Conservation (phyloP, 2,329 filamentous ascomycete species). For the Cercospora sp. region DNA sequence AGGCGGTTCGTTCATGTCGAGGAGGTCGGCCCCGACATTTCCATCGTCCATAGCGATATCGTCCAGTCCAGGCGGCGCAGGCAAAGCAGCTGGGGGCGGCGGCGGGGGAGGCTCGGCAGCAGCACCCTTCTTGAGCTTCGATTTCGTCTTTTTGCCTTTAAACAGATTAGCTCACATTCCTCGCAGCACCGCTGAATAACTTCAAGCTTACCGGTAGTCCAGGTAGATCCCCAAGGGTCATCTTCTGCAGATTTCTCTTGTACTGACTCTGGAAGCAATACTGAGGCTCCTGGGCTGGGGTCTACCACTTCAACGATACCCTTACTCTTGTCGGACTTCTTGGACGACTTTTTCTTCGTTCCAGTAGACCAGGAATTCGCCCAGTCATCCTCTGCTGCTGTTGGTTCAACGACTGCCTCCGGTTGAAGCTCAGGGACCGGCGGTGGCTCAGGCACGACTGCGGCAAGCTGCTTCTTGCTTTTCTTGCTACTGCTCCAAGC, state of each 20-base stretch:
- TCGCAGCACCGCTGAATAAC: neutral
- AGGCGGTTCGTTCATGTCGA: slow-evolving; percentile 27
- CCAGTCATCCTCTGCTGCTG: slow-evolving; percentile 52
- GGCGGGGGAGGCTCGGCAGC: slow-evolving; percentile 36
- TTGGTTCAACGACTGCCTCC: slow-evolving; percentile 53
- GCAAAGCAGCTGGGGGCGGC: slow-evolving; percentile 19
- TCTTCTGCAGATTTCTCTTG: slow-evolving; percentile 41
- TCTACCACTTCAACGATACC: slow-evolving; percentile 43
- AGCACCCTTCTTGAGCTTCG: slow-evolving; percentile 59
- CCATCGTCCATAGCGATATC: slow-evolving; percentile 40
- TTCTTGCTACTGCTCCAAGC: slow-evolving; percentile 55
- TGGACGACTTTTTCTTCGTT: slow-evolving; percentile 56
- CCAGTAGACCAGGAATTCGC: slow-evolving; percentile 56
- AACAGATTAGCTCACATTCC: slow-evolving; percentile 25
- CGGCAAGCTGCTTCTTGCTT: slow-evolving; percentile 47
- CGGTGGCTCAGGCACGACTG: slow-evolving; percentile 26
- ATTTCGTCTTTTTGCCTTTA: slow-evolving; percentile 52
- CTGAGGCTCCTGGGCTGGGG: slow-evolving; percentile 36
- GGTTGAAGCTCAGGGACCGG: slow-evolving; percentile 34
- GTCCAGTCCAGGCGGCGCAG: slow-evolving; percentile 35
- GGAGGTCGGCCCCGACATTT: slow-evolving; percentile 23
- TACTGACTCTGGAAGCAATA: slow-evolving; percentile 46
- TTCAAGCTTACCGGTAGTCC: slow-evolving; percentile 25
- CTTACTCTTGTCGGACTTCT: slow-evolving; percentile 47
- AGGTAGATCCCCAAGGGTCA: slow-evolving; percentile 32